Percentiles rank a stretch among this genome's conserved stretches.
Conservation (phyloP, 495 filamentous ascomycete species). For the Entonaema liquescens region DNA sequence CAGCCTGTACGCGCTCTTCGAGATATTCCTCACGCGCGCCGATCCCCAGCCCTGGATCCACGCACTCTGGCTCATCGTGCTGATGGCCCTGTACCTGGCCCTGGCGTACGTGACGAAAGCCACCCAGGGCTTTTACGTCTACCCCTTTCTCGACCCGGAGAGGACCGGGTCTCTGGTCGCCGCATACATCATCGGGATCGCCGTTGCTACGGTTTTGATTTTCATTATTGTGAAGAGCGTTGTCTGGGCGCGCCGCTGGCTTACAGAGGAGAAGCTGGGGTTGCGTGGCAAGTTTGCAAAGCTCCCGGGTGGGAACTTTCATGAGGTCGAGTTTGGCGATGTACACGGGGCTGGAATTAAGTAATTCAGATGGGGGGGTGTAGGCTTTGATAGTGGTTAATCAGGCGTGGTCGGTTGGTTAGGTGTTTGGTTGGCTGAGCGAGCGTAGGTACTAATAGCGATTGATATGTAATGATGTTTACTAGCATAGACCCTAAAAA, state of each 20-base stretch:
- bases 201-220: constrained; percentile 67
- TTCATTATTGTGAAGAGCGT: constrained; percentile 65
- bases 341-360: background rate
- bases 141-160: constrained; percentile 73
- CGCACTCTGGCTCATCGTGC: constrained; percentile 63
- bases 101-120: constrained; percentile 78
- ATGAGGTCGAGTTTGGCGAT: background rate
- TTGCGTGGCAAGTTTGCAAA: constrained; percentile 54
- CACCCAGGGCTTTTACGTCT: constrained; percentile 76
- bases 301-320: background rate
- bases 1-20: constrained; percentile 72
- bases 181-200: constrained; percentile 70
- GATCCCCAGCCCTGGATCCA: constrained; percentile 66
- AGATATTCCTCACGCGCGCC: constrained; percentile 72
- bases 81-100: constrained; percentile 74
- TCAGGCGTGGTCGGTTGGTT: background rate
- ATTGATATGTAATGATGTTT: no score
- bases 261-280: constrained; percentile 62
- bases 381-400: background rate
- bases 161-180: constrained; percentile 54
- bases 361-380: background rate
- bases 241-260: constrained; percentile 56
- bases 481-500: no score
- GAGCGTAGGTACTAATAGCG: no score
- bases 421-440: background rate